Percentiles rank a stretch among this genome's conserved stretches.
Conservation (phyloP, 352 stramenopile species). For the Pythium aristosporum region DNA sequence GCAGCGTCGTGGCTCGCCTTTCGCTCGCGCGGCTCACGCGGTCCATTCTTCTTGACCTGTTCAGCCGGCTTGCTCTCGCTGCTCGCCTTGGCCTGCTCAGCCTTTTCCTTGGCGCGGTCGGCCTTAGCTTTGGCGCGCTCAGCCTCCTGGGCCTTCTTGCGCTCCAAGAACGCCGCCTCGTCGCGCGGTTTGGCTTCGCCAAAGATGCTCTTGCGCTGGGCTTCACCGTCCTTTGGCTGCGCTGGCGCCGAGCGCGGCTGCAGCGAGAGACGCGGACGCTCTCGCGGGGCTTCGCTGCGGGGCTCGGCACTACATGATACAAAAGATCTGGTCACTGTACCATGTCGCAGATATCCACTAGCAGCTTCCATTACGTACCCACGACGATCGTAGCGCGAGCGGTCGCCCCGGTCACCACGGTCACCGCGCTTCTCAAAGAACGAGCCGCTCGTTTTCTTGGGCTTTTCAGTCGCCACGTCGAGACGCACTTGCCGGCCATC, state of each 20-base stretch:
- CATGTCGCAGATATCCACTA: slow-evolving; percentile 12
- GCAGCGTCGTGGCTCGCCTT: slow-evolving; percentile 54
- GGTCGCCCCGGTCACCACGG: slow-evolving; percentile 24
- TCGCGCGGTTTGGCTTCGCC: slow-evolving; percentile 85
- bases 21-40: slow-evolving; percentile 19
- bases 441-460: slow-evolving; percentile 39
- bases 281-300: slow-evolving; percentile 27
- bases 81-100: slow-evolving; percentile 27
- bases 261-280: slow-evolving; percentile 63
- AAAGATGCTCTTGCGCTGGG: slow-evolving; percentile 68
- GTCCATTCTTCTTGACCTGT: slow-evolving; percentile 12
- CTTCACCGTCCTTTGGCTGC: slow-evolving; percentile 30
- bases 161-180: slow-evolving; percentile 63
- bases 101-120: slow-evolving; percentile 11
- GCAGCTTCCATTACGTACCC: slow-evolving; percentile 18
- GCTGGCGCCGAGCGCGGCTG: slow-evolving; percentile 47
- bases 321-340: not conserved
- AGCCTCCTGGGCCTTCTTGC: slow-evolving; percentile 42
- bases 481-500: slow-evolving; percentile 59
- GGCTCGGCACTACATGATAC: slow-evolving; percentile 2
- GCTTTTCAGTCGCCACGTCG: slow-evolving; percentile 66
- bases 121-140: slow-evolving; percentile 21
- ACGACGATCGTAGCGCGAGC: slow-evolving; percentile 15
- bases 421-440: slow-evolving; percentile 57
- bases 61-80: slow-evolving; percentile 27